Percentiles rank a stretch among this genome's conserved stretches.
These are phyloP conservation scores for Lachnellula occidentalis DNA, from an alignment of 2,329 filamentous ascomycete genomes.

Conservation along the genomic window DNA sequence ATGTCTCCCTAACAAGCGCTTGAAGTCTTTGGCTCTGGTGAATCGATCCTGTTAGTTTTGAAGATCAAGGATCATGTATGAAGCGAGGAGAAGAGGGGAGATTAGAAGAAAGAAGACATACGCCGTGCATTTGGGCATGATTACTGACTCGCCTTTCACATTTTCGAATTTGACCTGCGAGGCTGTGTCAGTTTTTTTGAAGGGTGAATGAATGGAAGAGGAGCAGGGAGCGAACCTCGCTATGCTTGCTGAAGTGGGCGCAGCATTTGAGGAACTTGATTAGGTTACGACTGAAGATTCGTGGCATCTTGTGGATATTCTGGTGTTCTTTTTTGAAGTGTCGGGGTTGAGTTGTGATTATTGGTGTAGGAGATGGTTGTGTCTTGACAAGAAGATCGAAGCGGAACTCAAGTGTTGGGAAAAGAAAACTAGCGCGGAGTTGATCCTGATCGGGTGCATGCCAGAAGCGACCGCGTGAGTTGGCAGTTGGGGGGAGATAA, in stretches of 20 bases:
- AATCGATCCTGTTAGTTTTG: constrained; percentile 1
- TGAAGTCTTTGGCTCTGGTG: constrained; percentile 60
- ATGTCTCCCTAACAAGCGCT: constrained; percentile 62
- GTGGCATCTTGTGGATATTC: constrained; percentile 39
- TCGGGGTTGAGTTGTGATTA: neutral
- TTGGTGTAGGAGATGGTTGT: neutral
- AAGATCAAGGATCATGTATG: too few species aligned
- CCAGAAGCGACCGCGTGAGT: too few species aligned
- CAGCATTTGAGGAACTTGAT: too few species aligned
- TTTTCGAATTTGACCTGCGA: constrained; percentile 57
- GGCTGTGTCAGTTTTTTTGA: neutral
- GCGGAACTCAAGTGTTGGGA: too few species aligned
- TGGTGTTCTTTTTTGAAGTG: neutral
- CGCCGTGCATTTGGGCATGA: constrained; percentile 64
- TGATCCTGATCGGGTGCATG: too few species aligned
- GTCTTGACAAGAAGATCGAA: neutral
- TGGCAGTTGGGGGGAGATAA: neutral
- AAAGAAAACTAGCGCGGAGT: too few species aligned
- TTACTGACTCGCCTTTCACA: constrained; percentile 59
- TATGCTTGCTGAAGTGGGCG: constrained; percentile 54
- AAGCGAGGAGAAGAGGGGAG: constrained; percentile 16
- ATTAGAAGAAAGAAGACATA: constrained; percentile 40
- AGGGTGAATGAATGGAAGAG: neutral
- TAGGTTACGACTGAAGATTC: too few species aligned
- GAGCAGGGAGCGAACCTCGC: constrained; percentile 45